Percentiles rank a stretch among this genome's conserved stretches.
phyloP scores from a whole-genome alignment of 1,284 basidiomycete species.

The Moniliophthora roreri region DNA sequence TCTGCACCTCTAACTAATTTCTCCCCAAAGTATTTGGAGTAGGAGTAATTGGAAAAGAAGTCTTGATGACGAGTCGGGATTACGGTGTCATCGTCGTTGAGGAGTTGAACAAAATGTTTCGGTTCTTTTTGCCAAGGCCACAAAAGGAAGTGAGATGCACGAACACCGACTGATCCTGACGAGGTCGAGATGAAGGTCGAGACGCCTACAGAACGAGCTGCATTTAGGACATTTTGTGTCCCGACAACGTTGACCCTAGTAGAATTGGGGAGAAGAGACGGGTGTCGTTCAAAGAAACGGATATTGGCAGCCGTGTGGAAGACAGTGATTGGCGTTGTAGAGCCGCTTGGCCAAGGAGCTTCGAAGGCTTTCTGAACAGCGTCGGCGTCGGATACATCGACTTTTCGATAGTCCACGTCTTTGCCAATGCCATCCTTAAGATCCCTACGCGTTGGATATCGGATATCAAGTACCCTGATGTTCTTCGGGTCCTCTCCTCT shows the following conservation, averaged over 20 bases:
- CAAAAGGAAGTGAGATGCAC: slow-evolving; percentile 43
- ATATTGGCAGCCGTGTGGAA: slow-evolving; percentile 58
- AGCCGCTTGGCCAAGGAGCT: slow-evolving; percentile 42
- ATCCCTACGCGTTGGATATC: slow-evolving; percentile 46
- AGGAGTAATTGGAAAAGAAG: slow-evolving; percentile 57
- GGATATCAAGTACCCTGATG: slow-evolving; percentile 53
- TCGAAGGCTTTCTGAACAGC: slow-evolving; percentile 46
- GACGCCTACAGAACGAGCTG: slow-evolving; percentile 37
- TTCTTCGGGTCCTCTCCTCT: slow-evolving; percentile 52
- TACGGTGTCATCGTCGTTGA: slow-evolving; percentile 41
- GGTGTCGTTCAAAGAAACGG: slow-evolving; percentile 52
- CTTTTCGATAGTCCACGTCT: slow-evolving; percentile 42
- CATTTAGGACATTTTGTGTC: slow-evolving; percentile 45
- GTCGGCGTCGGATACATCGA: slow-evolving; percentile 40
- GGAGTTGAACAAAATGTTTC: slow-evolving; percentile 40
- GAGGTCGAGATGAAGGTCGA: slow-evolving; percentile 50
- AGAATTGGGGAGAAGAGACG: slow-evolving; percentile 40
- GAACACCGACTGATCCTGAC: slow-evolving; percentile 47
- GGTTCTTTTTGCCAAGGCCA: slow-evolving; percentile 53
- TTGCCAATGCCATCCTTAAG: slow-evolving; percentile 39
- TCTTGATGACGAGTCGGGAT: slow-evolving; percentile 38
- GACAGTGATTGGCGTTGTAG: slow-evolving; percentile 37
- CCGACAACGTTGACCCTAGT: slow-evolving; percentile 47
- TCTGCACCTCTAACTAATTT: slow-evolving; percentile 41
- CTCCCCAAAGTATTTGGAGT: slow-evolving; percentile 47